phyloP scores from a whole-genome alignment of 768 basidiomycete species.

The Leucocoprinus sp. region DNA sequence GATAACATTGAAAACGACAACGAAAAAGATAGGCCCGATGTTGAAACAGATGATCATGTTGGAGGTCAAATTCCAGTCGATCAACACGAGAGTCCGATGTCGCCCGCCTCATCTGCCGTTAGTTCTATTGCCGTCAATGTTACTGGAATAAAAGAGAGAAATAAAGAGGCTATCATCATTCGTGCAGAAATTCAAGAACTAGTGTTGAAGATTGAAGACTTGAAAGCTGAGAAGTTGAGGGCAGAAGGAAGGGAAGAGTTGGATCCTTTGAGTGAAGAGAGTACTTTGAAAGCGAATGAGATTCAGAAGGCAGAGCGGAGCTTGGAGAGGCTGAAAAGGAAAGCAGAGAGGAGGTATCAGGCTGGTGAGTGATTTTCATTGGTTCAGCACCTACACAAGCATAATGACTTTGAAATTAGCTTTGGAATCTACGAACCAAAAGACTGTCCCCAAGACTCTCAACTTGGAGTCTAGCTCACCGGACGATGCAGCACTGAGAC shows the following conservation, averaged over 20 bases:
- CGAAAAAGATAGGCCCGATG: neutral
- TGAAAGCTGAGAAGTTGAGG: slow-evolving; percentile 15
- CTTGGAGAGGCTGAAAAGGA: slow-evolving; percentile 9
- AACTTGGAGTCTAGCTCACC: neutral
- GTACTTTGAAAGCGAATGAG: slow-evolving; percentile 1
- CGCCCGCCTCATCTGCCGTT: neutral
- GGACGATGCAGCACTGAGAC: neutral
- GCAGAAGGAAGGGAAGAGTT: slow-evolving; percentile 14
- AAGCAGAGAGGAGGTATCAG: slow-evolving; percentile 7
- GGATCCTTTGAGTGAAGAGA: slow-evolving; percentile 7
- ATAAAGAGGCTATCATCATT: slow-evolving; percentile 10
- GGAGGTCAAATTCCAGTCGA: neutral
- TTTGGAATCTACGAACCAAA: neutral
- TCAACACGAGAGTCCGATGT: slow-evolving; percentile 2
- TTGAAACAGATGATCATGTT: neutral
- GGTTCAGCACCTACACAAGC: neutral
- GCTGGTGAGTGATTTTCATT: neutral
- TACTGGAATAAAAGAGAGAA: slow-evolving; percentile 5
- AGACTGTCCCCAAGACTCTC: neutral
- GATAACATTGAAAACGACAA: neutral
- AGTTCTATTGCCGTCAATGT: slow-evolving; percentile 7
- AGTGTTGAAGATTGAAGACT: slow-evolving; percentile 12
- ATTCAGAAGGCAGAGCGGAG: slow-evolving; percentile 3
- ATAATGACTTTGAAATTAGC: neutral
- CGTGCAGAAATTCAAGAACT: slow-evolving; percentile 12